A percentile compares a stretch with the other conserved stretches of the same genome.
These are phyloP conservation scores for Ascoidea tarda DNA, from an alignment of 805 yeast species.

Conservation along the genomic window DNA sequence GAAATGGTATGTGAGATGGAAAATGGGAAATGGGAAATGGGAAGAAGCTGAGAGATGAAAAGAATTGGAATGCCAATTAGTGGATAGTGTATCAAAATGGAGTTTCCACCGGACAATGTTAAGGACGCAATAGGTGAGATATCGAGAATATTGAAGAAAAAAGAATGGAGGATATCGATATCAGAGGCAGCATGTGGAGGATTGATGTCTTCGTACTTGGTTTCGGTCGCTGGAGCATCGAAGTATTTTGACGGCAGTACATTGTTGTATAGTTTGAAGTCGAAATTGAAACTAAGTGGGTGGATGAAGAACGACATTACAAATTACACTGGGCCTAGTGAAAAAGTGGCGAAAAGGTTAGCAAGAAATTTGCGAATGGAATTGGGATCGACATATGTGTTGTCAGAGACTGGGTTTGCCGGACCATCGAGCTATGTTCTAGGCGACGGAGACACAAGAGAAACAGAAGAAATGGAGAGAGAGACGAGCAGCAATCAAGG, in stretches of 20 bases:
- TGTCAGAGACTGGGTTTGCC: slow-evolving; percentile 82
- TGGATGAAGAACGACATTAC: slow-evolving; percentile 63
- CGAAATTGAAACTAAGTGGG: slow-evolving; percentile 62
- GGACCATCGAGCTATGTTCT: slow-evolving; percentile 39
- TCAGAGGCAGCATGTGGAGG: slow-evolving; percentile 92
- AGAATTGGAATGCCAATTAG: no score
- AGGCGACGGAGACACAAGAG: slow-evolving; percentile 10
- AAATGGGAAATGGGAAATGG: background rate
- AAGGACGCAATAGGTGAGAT: slow-evolving; percentile 37
- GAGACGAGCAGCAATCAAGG: slow-evolving; percentile 6
- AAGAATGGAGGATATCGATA: slow-evolving; percentile 57
- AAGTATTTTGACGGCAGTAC: slow-evolving; percentile 76
- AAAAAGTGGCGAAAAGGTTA: slow-evolving; percentile 55
- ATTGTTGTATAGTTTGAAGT: slow-evolving; percentile 61
- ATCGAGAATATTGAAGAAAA: slow-evolving; percentile 35
- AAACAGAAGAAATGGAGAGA: slow-evolving; percentile 19
- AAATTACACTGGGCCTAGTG: slow-evolving; percentile 71
- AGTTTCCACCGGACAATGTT: slow-evolving; percentile 51
- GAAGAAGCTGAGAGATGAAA: background rate
- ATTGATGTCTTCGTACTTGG: slow-evolving; percentile 62
- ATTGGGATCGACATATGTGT: slow-evolving; percentile 68
- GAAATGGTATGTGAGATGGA: background rate
- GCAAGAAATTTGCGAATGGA: slow-evolving; percentile 73
- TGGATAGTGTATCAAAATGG: slow-evolving; percentile 1
- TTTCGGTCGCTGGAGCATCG: slow-evolving; percentile 79